Conservation (phyloP, 192 early-diverging fungal species). For the Coemansia sp. region DNA sequence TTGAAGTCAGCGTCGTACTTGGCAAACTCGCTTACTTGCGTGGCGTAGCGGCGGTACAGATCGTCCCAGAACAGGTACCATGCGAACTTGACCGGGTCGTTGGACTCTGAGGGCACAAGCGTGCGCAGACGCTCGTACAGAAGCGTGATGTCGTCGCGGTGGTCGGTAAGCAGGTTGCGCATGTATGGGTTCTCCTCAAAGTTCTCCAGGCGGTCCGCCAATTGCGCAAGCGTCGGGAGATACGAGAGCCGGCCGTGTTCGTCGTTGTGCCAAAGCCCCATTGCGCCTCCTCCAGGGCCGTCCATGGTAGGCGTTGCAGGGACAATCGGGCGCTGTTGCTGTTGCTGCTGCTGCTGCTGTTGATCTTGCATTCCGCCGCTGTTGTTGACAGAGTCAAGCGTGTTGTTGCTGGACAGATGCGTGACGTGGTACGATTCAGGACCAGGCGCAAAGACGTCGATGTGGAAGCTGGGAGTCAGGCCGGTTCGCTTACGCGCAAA, state of each 20-base stretch:
- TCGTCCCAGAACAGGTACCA: slow-evolving; percentile 76
- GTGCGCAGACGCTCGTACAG: slow-evolving; percentile 53
- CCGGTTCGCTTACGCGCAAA: slow-evolving; percentile 56
- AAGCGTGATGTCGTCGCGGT: slow-evolving; percentile 35
- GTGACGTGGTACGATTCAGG: slow-evolving; percentile 45
- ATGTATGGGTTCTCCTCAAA: slow-evolving; percentile 50
- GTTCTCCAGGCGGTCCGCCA: slow-evolving; percentile 33
- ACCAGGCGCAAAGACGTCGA: slow-evolving; percentile 54
- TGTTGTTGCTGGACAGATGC: background rate
- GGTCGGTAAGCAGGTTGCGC: slow-evolving; percentile 38
- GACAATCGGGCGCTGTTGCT: background rate
- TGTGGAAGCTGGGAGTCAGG: slow-evolving; percentile 49
- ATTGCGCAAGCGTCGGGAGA: slow-evolving; percentile 44
- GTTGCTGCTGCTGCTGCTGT: background rate
- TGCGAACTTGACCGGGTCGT: slow-evolving; percentile 49
- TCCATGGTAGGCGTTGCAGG: slow-evolving; percentile 25
- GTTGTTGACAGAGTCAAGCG: background rate
- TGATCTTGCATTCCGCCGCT: background rate
- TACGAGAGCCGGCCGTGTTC: slow-evolving; percentile 45
- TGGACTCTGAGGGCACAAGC: slow-evolving; percentile 40
- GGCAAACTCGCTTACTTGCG: slow-evolving; percentile 39
- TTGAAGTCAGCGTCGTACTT: slow-evolving; percentile 57
- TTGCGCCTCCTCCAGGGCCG: slow-evolving; percentile 1
- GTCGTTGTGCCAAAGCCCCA: slow-evolving; percentile 39
- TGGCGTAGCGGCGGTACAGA: slow-evolving; percentile 59